These are phyloP conservation scores for Malus sylvestris DNA, from an alignment of 306 rosid species.

Conservation along the genomic window DNA sequence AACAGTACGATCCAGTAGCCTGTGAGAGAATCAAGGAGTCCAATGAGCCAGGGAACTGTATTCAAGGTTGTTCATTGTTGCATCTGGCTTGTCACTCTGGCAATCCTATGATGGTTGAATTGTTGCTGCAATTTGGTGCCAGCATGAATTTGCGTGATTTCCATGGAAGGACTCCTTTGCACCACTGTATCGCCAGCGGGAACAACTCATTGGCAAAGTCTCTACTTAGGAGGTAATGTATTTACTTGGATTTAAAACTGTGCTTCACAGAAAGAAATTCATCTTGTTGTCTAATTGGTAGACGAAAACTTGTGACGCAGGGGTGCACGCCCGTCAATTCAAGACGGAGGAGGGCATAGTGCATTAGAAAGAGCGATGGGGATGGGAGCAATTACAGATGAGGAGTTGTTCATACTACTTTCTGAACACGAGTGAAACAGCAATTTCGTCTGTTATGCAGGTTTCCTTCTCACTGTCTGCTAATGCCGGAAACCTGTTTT, in stretches of 20 bases:
- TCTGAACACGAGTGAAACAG: constrained; percentile 39
- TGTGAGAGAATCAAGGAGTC: constrained; percentile 37
- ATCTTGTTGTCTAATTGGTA: not conserved
- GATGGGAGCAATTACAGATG: constrained; percentile 92
- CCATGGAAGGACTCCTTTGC: constrained; percentile 95
- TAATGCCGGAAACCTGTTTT: not conserved
- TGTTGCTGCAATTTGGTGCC: constrained; percentile 88
- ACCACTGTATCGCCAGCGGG: constrained; percentile 64
- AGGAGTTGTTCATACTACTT: constrained; percentile 71
- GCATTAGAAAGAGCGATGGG: constrained; percentile 95
- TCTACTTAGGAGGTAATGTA: constrained; percentile 72
- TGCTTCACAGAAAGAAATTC: not conserved
- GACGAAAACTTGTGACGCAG: constrained; percentile 25
- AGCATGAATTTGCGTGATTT: constrained; percentile 63
- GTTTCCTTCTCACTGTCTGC: not conserved
- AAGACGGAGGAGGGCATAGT: constrained; percentile 71
- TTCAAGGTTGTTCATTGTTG: constrained; percentile 74
- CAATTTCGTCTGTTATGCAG: not conserved
- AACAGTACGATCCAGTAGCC: constrained; percentile 44
- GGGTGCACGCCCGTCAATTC: constrained; percentile 74
- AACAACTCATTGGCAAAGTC: constrained; percentile 70
- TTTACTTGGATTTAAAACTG: not conserved
- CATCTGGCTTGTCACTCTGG: constrained; percentile 74
- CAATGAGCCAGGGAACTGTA: constrained; percentile 46
- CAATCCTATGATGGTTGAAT: constrained; percentile 71